Evolutionary conservation across 306 rosid genomes (phyloP).

Genomic region (Prunus salicina): DNA sequence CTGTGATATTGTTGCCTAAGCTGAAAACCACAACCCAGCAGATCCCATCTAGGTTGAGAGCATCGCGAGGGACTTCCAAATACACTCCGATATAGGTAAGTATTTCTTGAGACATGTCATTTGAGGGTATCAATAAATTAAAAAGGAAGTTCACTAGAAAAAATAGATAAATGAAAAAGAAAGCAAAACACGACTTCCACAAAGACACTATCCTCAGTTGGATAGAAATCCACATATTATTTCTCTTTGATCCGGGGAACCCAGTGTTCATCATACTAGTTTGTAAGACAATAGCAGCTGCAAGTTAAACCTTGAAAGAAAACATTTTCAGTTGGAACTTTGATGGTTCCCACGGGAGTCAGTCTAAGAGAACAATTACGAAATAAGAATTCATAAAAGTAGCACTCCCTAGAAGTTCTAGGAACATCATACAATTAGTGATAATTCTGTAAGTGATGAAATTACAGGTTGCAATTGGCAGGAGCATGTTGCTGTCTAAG

Average conservation of each 20-base stretch:
- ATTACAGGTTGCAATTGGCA: background rate
- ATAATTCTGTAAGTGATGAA: background rate
- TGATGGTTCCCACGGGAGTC: background rate
- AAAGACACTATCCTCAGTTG: background rate
- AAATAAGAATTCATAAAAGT: background rate
- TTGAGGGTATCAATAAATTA: too few species aligned
- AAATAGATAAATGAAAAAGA: too few species aligned
- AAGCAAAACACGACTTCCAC: background rate
- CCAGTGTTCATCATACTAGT: background rate
- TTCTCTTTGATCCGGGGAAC: background rate
- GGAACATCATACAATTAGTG: background rate
- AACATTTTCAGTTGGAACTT: background rate
- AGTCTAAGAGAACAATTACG: too few species aligned
- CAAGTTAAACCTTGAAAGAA: too few species aligned
- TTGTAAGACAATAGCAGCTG: too few species aligned
- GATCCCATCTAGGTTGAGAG: background rate
- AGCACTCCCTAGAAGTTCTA: background rate
- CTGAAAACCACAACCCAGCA: too few species aligned
- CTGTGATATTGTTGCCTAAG: background rate
- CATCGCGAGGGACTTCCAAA: background rate
- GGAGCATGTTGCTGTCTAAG: too few species aligned
- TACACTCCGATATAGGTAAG: too few species aligned
- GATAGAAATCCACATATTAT: too few species aligned
- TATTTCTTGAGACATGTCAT: too few species aligned
- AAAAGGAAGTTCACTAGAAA: too few species aligned